Conservation (phyloP, 2,329 filamentous ascomycete species). For the Ploettnerulaceae sp. region DNA sequence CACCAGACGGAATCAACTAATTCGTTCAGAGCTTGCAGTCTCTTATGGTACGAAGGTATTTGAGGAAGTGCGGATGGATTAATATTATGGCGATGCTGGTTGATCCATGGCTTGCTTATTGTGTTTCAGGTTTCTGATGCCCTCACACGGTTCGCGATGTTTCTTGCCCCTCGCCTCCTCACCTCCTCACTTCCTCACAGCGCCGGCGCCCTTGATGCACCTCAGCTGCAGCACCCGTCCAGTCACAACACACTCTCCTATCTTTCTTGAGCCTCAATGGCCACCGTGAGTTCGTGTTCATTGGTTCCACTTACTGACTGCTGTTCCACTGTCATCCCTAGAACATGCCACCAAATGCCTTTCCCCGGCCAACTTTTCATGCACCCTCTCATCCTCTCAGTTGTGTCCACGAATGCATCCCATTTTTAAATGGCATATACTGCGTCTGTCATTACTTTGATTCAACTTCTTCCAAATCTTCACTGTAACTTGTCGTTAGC, state of each 20-base stretch:
- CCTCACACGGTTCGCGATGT: not conserved
- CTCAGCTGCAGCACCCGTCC: slow-evolving; percentile 3
- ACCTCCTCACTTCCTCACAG: no score
- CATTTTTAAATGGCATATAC: not conserved
- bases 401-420: not conserved
- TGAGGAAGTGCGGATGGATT: no score
- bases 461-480: not conserved
- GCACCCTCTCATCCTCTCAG: not conserved
- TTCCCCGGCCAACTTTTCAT: slow-evolving; percentile 1
- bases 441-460: not conserved
- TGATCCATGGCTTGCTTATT: not conserved
- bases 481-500: slow-evolving; percentile 5
- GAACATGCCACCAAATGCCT: not conserved
- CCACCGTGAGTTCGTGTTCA: not conserved
- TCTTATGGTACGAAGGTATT: not conserved
- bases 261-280: not conserved
- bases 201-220: slow-evolving; percentile 2
- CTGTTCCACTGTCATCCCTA: not conserved
- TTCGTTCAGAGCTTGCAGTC: not conserved
- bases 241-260: not conserved
- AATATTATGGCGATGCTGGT: not conserved
- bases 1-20: not conserved
- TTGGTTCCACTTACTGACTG: slow-evolving; percentile 1
- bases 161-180: slow-evolving; percentile 5
- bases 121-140: not conserved